Evolutionary conservation across 345 rosid species (phyloP), one percentile per base, ranked within the genome.

Genomic region (Balakata baccata): DNA sequence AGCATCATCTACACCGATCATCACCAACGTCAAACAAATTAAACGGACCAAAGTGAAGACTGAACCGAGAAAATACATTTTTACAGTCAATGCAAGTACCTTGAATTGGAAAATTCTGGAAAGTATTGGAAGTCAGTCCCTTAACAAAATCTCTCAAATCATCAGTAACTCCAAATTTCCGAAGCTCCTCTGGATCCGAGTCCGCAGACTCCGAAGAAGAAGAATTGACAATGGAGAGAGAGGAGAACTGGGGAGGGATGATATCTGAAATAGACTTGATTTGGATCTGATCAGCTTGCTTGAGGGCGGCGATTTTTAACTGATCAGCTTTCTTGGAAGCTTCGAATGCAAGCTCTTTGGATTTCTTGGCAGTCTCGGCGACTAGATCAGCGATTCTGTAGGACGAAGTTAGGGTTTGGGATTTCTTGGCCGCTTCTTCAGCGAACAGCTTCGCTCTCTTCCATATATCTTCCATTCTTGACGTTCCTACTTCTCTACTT

Each of bases 221-320:
- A 49, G 61, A 41, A 61, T 20, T 66, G 25, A 78, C 82, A 68
- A 83, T 82, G 7, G 90, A 85, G 49, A 87, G 81, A 6, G 89
- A 77, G 7, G 88, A 80, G 37, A 86, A 69, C 69, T 85, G 90
- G 25, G 95, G 81, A 58, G 96, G 90, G 59, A 92, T 85, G 50
- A 87, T 79, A 70, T 94, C 97, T 62, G 97, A 76, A 66, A 94
- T 80, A 70, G 97, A 89, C 81, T 90, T 90, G 66, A 91, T 75
- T 64, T 86, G 93, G 89, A 89, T 82, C 87, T 89, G 97, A 83
- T 94, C 98, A 60, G 97, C 98, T 67, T 94, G 98, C 59, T 88
- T 86, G 69, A 92, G 76, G 46, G 97, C 97, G 34, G 89, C 95
- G 78, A 78, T 70, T 75, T 86, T 94, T 69, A 93, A 66, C 78